phyloP scores from a whole-genome alignment of 2,329 filamentous ascomycete genomes.

The Penicillium digitatum region DNA sequence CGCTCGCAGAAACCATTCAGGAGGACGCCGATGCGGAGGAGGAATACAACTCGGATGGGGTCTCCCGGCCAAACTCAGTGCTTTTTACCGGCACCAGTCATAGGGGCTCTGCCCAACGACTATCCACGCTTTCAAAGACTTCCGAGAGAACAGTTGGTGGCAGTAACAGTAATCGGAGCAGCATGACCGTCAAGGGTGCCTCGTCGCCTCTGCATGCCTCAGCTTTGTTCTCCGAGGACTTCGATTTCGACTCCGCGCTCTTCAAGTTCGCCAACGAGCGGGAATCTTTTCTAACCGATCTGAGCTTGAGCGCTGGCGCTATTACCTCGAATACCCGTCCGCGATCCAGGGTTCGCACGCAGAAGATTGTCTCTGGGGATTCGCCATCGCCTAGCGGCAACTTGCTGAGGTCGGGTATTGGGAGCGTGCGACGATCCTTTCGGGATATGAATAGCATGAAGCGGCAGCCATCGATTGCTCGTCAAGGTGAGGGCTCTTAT shows the following conservation, averaged over 20 bases:
- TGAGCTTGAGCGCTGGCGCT: constrained; percentile 81
- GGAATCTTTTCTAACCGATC: constrained; percentile 87
- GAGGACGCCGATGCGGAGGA: constrained; percentile 57
- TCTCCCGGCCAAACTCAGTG: constrained; percentile 42
- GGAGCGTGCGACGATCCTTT: constrained; percentile 86
- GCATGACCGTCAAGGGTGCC: constrained; percentile 55
- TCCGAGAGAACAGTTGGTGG: constrained; percentile 44
- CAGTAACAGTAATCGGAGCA: constrained; percentile 65
- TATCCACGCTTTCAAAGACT: constrained; percentile 50
- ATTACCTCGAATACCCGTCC: constrained; percentile 63
- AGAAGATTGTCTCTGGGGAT: constrained; percentile 77
- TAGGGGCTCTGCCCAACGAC: constrained; percentile 42
- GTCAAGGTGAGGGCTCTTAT: constrained; percentile 58
- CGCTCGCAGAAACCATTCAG: constrained; percentile 56
- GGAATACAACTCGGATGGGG: constrained; percentile 36
- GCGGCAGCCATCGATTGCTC: constrained; percentile 71
- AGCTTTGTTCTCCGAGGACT: constrained; percentile 56
- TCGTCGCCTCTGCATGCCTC: constrained; percentile 33
- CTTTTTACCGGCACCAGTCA: constrained; percentile 20
- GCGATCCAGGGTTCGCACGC: constrained; percentile 73
- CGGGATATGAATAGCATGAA: constrained; percentile 93
- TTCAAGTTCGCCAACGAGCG: constrained; percentile 94
- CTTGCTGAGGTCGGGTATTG: constrained; percentile 59
- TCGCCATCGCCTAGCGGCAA: constrained; percentile 39
- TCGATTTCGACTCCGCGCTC: constrained; percentile 90